These are phyloP conservation scores for Discostella stelligera DNA, from an alignment of 352 stramenopile genomes.

Conservation along the genomic window DNA sequence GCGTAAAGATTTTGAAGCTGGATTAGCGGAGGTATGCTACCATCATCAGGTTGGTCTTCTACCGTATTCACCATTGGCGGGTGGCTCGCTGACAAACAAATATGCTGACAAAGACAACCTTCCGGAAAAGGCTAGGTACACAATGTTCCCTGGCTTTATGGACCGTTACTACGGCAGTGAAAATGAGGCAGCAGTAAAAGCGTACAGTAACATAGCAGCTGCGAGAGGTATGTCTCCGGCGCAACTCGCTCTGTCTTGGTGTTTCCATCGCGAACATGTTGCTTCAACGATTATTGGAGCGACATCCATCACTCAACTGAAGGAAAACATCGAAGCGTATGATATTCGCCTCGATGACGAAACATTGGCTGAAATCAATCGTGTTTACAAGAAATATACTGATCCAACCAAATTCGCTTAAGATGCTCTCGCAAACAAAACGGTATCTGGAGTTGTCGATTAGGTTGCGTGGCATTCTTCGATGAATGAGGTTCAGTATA, in stretches of 20 bases:
- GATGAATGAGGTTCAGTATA: no score
- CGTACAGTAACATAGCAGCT: slow-evolving; percentile 75
- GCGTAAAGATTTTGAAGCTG: slow-evolving; percentile 83
- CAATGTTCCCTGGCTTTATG: slow-evolving; percentile 75
- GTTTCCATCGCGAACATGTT: slow-evolving; percentile 77
- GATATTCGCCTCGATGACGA: slow-evolving; percentile 74
- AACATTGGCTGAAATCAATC: slow-evolving; percentile 60
- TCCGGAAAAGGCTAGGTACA: slow-evolving; percentile 59
- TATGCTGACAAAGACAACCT: slow-evolving; percentile 66
- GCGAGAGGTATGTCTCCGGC: slow-evolving; percentile 63
- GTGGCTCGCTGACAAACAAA: slow-evolving; percentile 84
- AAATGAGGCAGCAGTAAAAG: slow-evolving; percentile 68
- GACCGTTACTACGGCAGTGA: slow-evolving; percentile 62
- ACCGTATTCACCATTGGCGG: slow-evolving; percentile 84
- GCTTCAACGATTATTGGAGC: slow-evolving; percentile 84
- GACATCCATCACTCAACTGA: slow-evolving; percentile 78
- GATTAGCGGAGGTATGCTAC: slow-evolving; percentile 81
- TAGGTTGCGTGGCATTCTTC: no score
- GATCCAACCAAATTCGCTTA: slow-evolving; percentile 78
- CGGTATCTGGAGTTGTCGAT: no score
- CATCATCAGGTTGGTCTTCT: slow-evolving; percentile 83
- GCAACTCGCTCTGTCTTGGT: slow-evolving; percentile 82
- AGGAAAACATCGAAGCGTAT: slow-evolving; percentile 81
- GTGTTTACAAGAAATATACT: slow-evolving; percentile 79
- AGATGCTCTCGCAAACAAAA: background rate